Conservation (phyloP, 306 rosid species). For the Vachellia pachyceras region DNA sequence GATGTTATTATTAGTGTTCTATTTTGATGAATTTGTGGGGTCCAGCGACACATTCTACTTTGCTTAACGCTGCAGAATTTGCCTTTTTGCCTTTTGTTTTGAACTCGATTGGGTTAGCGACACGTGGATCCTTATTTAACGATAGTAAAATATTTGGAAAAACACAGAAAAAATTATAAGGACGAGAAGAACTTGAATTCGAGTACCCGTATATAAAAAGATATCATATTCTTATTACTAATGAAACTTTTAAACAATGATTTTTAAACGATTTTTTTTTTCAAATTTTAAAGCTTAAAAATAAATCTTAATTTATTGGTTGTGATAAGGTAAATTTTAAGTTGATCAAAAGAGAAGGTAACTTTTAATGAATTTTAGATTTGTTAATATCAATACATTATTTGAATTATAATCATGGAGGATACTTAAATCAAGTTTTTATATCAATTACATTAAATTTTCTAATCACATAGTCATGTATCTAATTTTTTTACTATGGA, state of each 20-base stretch:
- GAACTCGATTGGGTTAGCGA: slow-evolving; percentile 42
- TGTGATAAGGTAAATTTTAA: background rate
- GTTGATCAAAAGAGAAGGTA: too few relatives aligned
- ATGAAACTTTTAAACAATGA: too few relatives aligned
- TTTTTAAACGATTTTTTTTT: too few relatives aligned
- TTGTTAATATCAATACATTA: background rate
- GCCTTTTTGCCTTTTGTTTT: slow-evolving; percentile 19
- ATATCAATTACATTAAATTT: too few relatives aligned
- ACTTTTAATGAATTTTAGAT: background rate
- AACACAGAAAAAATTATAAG: too few relatives aligned
- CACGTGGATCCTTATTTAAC: slow-evolving; percentile 22
- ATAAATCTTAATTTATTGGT: too few relatives aligned
- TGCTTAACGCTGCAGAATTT: slow-evolving; percentile 31
- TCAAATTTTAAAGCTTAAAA: background rate
- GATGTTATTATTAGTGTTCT: background rate
- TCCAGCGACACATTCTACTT: slow-evolving; percentile 29
- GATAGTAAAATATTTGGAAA: background rate
- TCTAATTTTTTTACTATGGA: too few relatives aligned
- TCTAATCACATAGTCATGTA: too few relatives aligned
- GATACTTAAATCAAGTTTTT: too few relatives aligned
- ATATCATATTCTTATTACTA: too few relatives aligned
- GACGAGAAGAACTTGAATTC: too few relatives aligned
- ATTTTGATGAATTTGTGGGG: slow-evolving; percentile 23
- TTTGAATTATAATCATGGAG: background rate
- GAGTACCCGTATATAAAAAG: too few relatives aligned